phyloP scores from a whole-genome alignment of 2,329 filamentous ascomycete genomes.

The Didymella pinodella region DNA sequence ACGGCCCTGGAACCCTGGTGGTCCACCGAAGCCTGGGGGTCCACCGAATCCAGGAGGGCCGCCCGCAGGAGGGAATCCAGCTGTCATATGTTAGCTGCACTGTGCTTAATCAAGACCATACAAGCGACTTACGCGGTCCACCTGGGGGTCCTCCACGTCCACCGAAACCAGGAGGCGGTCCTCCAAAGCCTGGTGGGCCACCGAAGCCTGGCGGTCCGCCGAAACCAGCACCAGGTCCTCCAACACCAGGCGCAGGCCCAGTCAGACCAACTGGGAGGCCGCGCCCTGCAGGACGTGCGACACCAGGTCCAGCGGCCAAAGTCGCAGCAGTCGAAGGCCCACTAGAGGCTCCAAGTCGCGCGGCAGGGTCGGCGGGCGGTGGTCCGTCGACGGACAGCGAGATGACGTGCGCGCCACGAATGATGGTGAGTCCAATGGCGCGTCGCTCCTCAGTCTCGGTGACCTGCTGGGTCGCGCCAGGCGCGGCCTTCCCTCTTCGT shows the following conservation, averaged over 20 bases:
- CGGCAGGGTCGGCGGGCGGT: constrained; percentile 90
- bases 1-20: constrained; percentile 32
- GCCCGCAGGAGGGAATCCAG: constrained; percentile 56
- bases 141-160: constrained; percentile 52
- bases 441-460: constrained; percentile 96
- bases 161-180: constrained; percentile 49
- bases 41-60: constrained; percentile 58
- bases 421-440: constrained; percentile 92
- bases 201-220: constrained; percentile 54
- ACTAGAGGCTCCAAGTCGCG: constrained; percentile 80
- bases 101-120: neutral
- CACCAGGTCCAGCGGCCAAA: constrained; percentile 83
- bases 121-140: constrained; percentile 44
- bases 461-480: constrained; percentile 68
- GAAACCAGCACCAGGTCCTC: constrained; percentile 73
- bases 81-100: constrained; percentile 36
- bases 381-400: constrained; percentile 95
- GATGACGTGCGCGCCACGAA: constrained; percentile 93
- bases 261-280: constrained; percentile 83
- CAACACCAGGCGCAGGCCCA: constrained; percentile 88
- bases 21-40: constrained; percentile 58
- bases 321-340: constrained; percentile 67
- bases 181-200: constrained; percentile 48
- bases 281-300: constrained; percentile 88
- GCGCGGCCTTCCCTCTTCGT: constrained; percentile 69